Evolutionary conservation across 2,329 filamentous ascomycete genomes (phyloP).

Genomic region (Xylariaceae sp.): DNA sequence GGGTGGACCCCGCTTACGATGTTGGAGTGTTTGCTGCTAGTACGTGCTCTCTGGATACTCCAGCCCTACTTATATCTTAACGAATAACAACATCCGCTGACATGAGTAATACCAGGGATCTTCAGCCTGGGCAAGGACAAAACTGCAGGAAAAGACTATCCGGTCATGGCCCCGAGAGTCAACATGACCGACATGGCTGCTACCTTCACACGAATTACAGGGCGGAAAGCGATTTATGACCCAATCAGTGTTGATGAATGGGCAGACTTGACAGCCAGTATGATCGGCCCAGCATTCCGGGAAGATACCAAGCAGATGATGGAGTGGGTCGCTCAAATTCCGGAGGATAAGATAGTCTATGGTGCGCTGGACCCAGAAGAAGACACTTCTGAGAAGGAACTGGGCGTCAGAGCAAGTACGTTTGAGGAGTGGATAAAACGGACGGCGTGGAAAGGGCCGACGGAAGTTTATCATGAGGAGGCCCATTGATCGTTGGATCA

Average conservation of each 20-base stretch:
- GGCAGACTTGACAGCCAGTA: conserved; percentile 7
- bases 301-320: conserved; percentile 11
- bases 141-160: conserved; percentile 9
- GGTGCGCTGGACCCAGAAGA: conserved; percentile 10
- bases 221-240: conserved; percentile 6
- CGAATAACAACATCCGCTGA: neutral
- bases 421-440: conserved; percentile 12
- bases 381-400: conserved; percentile 10
- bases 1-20: conserved; percentile 7
- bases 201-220: conserved; percentile 9
- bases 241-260: conserved; percentile 6
- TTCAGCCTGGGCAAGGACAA: conserved; percentile 6
- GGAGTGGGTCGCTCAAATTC: conserved; percentile 7
- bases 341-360: conserved; percentile 8
- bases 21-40: conserved; percentile 8
- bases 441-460: conserved; percentile 9
- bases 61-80: neutral
- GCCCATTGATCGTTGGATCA: too few species aligned
- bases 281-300: conserved; percentile 9
- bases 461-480: conserved; percentile 3
- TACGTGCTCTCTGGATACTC: conserved; percentile 1
- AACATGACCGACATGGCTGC: conserved; percentile 7
- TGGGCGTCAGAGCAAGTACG: conserved; percentile 7
- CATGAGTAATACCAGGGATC: conserved; percentile 3
- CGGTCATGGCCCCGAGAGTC: conserved; percentile 5